Conservation (phyloP, 1,284 basidiomycete species). For the Sanghuangporus sanghuang region DNA sequence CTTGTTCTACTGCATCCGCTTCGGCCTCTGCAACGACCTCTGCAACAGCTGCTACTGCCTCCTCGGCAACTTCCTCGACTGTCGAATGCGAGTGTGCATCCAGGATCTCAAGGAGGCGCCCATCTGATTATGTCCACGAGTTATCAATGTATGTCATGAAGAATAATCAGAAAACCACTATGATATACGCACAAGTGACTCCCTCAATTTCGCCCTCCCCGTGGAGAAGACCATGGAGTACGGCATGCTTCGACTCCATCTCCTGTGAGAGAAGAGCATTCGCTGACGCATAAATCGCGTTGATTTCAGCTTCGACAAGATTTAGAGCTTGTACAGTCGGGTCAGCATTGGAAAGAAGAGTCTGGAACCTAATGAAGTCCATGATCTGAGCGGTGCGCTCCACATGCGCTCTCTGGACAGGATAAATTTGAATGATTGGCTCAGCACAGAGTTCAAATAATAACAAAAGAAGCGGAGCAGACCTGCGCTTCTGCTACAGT, state of each 20-base stretch:
- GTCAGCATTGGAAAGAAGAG: conserved; percentile 45
- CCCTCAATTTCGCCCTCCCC: conserved; percentile 53
- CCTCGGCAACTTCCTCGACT: conserved; percentile 27
- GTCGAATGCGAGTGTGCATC: conserved; percentile 47
- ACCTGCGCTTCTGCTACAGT: conserved; percentile 61
- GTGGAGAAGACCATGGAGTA: conserved; percentile 50
- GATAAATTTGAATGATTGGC: not conserved
- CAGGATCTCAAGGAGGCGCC: conserved; percentile 51
- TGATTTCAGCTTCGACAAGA: conserved; percentile 46
- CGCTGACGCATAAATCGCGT: conserved; percentile 46
- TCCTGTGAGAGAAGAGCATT: conserved; percentile 53
- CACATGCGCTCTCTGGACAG: conserved; percentile 32
- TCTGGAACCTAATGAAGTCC: conserved; percentile 59
- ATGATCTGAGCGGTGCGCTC: conserved; percentile 49
- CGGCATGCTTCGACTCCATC: conserved; percentile 39
- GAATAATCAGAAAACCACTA: not conserved
- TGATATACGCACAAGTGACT: conserved; percentile 47
- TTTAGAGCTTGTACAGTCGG: conserved; percentile 38
- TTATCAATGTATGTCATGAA: not conserved
- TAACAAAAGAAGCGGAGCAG: conserved; percentile 20
- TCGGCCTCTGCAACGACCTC: conserved; percentile 1
- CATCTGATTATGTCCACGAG: conserved; percentile 35
- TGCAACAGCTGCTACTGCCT: conserved; percentile 2
- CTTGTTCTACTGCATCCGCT: not conserved
- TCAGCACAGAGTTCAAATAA: not conserved